Evolutionary conservation across 805 yeast genomes (phyloP), one percentile per base, ranked within the genome.

Genomic region (Dipodascopsis uninucleata): DNA sequence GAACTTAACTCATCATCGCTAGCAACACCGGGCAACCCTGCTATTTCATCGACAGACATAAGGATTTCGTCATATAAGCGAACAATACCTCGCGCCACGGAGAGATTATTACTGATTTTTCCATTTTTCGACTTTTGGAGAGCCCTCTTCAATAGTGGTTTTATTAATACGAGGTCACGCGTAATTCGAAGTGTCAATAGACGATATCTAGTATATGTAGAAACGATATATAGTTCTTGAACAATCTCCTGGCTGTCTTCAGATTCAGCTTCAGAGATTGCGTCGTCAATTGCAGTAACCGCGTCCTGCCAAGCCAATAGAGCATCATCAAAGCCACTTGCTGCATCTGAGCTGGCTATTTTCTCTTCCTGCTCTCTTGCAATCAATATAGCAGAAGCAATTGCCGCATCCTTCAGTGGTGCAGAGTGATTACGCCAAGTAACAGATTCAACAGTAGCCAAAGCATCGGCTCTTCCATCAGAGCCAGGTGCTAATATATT

Each of bases 1-100:
- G 67, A 65, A 50, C 69, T 62, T 43, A 90, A 71, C 18, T 74
- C 80, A 41, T 84, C 93, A 61, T 87, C 95, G 41, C 85, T 85
- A 59, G 83, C 79, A 16, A 90, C 95, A 71, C 97, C 97, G 0
- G 97, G 96, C 40, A 93, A 72, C 49, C 87, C 95, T 58, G 75
- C 71, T 36, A 87, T 65, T 53, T 81, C 82, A 2, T 65, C 65
- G 28, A 82, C 61, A 14, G 83, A 78, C 36, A 71, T 67, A 9
- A 72, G 62, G 29, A 85, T 71, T 6, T 72, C 68, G 18, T 74
- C 76, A 47, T 71, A 72, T 20, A 82, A 61, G 45, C 81, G 71
- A 31, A 72, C 59, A 4, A 67, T 60, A 52, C 79, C 47, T 4
- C 48, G 29, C 14, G n/a, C n/a, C n/a, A n/a, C n/a, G n/a, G n/a